Percentiles rank a stretch among this genome's conserved stretches.
Conservation (phyloP, 2,329 filamentous ascomycete genomes). For the Hirsutella rhossiliensis region DNA sequence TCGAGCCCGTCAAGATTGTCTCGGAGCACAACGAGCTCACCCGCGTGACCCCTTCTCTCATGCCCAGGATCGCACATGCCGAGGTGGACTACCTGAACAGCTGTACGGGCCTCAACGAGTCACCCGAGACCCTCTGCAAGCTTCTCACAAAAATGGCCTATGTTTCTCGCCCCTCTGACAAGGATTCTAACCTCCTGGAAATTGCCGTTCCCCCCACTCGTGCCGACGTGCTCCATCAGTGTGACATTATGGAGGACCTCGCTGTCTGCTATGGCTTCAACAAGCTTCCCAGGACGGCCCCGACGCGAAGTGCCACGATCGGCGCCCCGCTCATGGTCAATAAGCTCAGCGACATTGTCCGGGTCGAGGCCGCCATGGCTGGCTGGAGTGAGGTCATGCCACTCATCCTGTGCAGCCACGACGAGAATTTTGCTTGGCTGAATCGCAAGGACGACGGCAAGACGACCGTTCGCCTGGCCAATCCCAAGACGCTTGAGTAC, state of each 20-base stretch:
- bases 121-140: slow-evolving; percentile 62
- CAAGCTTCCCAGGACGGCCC: slow-evolving; percentile 76
- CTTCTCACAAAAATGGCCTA: slow-evolving; percentile 85
- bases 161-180: slow-evolving; percentile 61
- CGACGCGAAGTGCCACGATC: slow-evolving; percentile 74
- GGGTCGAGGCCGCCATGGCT: slow-evolving; percentile 79
- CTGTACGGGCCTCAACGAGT: slow-evolving; percentile 72
- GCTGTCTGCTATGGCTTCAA: slow-evolving; percentile 98
- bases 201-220: slow-evolving; percentile 79
- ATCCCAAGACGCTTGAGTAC: slow-evolving; percentile 88
- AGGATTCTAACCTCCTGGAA: slow-evolving; percentile 60
- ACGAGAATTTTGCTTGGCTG: slow-evolving; percentile 95
- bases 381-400: slow-evolving; percentile 97
- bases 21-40: slow-evolving; percentile 84
- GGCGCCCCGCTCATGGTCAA: slow-evolving; percentile 84
- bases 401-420: slow-evolving; percentile 90
- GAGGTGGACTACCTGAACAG: slow-evolving; percentile 90
- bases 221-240: slow-evolving; percentile 90
- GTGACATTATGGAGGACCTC: slow-evolving; percentile 97
- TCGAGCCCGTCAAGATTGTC: slow-evolving; percentile 86
- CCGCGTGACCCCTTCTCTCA: slow-evolving; percentile 68
- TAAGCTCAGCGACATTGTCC: slow-evolving; percentile 86
- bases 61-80: slow-evolving; percentile 64
- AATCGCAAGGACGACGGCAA: slow-evolving; percentile 81
- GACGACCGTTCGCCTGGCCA: slow-evolving; percentile 73